Evolutionary conservation across 208 protist genomes (phyloP).

Genomic region (Kentomonas sorsogonicus): DNA sequence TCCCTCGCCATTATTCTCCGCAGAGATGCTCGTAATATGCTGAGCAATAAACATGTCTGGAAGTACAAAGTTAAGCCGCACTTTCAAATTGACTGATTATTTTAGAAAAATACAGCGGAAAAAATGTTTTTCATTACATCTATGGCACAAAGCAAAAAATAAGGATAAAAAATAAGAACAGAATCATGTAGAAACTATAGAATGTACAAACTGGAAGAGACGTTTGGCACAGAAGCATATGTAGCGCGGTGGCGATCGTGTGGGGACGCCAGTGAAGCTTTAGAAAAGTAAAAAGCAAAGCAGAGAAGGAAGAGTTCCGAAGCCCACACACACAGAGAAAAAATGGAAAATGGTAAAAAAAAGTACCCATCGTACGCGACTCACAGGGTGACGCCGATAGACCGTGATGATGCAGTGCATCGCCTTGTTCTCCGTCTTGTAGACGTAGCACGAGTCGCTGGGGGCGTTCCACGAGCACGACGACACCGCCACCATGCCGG

Average conservation of each 20-base stretch:
- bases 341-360: no score
- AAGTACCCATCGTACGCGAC: background rate
- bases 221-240: constrained; percentile 10
- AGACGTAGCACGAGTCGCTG: constrained; percentile 82
- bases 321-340: no score
- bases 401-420: constrained; percentile 85
- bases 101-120: background rate
- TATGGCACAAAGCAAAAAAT: no score
- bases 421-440: constrained; percentile 72
- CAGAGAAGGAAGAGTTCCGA: no score
- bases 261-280: no score
- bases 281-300: no score
- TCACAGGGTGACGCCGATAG: constrained; percentile 73
- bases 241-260: no score
- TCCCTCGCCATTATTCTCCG: no score
- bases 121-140: constrained; percentile 8
- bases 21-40: no score
- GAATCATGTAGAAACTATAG: background rate
- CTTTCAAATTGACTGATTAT: no score
- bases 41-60: no score
- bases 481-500: constrained; percentile 76
- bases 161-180: background rate
- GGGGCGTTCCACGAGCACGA: constrained; percentile 86
- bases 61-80: no score
- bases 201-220: background rate